Evolutionary conservation across 192 early-diverging fungal species (phyloP).

Genomic region (Kickxella alabastrina): DNA sequence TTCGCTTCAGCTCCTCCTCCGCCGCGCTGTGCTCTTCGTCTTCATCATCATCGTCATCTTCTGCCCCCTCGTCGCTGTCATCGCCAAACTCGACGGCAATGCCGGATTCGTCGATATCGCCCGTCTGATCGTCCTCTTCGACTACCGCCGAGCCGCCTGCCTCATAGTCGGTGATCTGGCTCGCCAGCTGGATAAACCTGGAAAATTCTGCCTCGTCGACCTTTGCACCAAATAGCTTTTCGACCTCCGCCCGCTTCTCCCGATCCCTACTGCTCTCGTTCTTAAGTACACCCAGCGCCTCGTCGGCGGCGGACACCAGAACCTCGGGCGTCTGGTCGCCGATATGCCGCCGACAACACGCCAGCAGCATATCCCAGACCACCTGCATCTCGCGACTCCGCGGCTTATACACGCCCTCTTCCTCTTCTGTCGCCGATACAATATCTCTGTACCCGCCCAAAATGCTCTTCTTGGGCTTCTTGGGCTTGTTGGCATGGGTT

Average conservation of each 20-base stretch:
- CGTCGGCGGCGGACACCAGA: conserved; percentile 84
- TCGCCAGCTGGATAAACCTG: conserved; percentile 84
- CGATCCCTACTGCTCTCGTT: conserved; percentile 80
- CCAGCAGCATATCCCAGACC: conserved; percentile 85
- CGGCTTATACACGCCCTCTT: conserved; percentile 86
- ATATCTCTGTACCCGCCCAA: conserved; percentile 63
- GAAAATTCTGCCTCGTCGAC: conserved; percentile 82
- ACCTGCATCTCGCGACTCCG: conserved; percentile 84
- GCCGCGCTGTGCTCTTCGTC: conserved; percentile 3
- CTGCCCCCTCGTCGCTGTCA: conserved; percentile 69
- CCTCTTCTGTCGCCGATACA: conserved; percentile 80
- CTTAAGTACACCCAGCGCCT: conserved; percentile 77
- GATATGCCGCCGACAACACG: conserved; percentile 74
- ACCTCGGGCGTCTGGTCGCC: conserved; percentile 91
- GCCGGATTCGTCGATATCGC: conserved; percentile 77
- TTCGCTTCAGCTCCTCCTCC: no score
- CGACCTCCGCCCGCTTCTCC: conserved; percentile 84
- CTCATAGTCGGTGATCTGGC: conserved; percentile 90
- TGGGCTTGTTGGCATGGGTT: conserved; percentile 16
- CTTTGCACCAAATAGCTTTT: conserved; percentile 61
- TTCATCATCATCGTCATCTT: conserved; percentile 34
- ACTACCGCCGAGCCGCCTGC: no score
- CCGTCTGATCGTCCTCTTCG: conserved; percentile 53
- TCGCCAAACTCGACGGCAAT: conserved; percentile 97
- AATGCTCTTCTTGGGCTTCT: conserved; percentile 25